Evolutionary conservation across 2,329 filamentous ascomycete genomes (phyloP), one percentile per base, ranked within the genome.

Genomic region (Ascochyta viciae-villosae): DNA sequence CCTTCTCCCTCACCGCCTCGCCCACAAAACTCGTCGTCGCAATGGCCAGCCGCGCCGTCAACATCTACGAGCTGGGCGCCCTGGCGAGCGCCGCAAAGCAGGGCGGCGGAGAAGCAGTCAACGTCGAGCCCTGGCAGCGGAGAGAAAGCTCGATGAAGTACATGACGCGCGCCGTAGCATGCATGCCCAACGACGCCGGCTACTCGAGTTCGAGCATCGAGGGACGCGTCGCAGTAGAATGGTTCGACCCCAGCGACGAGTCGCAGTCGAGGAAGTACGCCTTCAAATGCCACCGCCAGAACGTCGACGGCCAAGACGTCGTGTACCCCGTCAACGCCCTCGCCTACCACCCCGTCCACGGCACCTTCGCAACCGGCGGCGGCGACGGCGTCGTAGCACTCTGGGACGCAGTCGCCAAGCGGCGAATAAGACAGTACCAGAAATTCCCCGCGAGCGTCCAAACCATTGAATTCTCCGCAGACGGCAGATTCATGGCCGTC

Each of bases 211-310:
- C 87, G 55, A 93, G 89, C 68, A 99, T 99, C 68, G 95, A 99
- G 74, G 95, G 95, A 4, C 88, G 95, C 66, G 92, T 99, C 2
- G 94, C 93, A 0, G 95, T 99, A 1, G 95, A 99, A 76, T 98
- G 93, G 91, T 98, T 99, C 74, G 95, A 98, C 72, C 91, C 95
- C 15, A 91, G 87, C 5, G 82, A 87, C 38, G 90, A 94, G 75
- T 93, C 90, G 4, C 93, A 98, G 78, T 89, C 90, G 35, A 86
- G 93, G 64, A 98, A 97, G 76, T 99, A 98, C 75, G 95, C 95
- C 13, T 99, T 99, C 85, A 99, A 99, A 77, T 99, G 95, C 77
- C 95, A 99, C 77, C 86, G 95, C 4, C 91, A 96, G 75, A 83
- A 87, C 1, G 77, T 85, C 2, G 83, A 88, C 37, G 87, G 86